Evolutionary conservation across 1,284 basidiomycete species (phyloP).

Genomic region (Ceratorhiza oryzae-sativae): DNA sequence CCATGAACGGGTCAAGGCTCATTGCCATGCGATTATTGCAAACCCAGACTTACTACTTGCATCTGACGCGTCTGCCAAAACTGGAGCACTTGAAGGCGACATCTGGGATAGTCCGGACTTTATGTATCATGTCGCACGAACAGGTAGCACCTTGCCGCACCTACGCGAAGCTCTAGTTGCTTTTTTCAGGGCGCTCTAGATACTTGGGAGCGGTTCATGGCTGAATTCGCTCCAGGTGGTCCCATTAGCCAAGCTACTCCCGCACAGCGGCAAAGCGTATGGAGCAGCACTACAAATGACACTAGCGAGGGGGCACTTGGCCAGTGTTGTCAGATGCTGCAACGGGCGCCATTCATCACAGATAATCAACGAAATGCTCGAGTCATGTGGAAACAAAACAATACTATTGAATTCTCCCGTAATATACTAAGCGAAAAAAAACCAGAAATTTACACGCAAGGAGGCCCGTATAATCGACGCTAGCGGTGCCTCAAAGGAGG

Average conservation of each 20-base stretch:
- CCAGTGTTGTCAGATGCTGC: conserved; percentile 27
- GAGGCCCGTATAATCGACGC: conserved; percentile 11
- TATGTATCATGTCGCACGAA: background rate
- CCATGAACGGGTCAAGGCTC: conserved; percentile 26
- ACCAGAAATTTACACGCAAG: background rate
- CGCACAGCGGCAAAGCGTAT: background rate
- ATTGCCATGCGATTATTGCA: conserved; percentile 18
- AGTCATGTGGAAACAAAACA: conserved; percentile 25
- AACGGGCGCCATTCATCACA: background rate
- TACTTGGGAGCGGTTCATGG: conserved; percentile 26
- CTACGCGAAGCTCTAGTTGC: background rate
- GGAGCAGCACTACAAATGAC: conserved; percentile 19
- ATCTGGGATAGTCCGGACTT: conserved; percentile 8
- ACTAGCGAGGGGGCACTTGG: conserved; percentile 25
- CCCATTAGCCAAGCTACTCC: conserved; percentile 2
- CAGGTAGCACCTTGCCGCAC: background rate
- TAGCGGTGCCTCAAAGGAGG: background rate
- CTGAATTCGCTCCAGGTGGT: conserved; percentile 10
- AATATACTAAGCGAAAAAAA: background rate
- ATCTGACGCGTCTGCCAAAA: background rate
- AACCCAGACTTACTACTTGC: conserved; percentile 29
- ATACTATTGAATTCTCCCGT: background rate
- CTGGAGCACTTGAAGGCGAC: conserved; percentile 14
- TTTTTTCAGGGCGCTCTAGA: conserved; percentile 22
- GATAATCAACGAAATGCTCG: conserved; percentile 20